Conservation (phyloP, 73 alveolate genomes). For the Effrenium voratum region DNA sequence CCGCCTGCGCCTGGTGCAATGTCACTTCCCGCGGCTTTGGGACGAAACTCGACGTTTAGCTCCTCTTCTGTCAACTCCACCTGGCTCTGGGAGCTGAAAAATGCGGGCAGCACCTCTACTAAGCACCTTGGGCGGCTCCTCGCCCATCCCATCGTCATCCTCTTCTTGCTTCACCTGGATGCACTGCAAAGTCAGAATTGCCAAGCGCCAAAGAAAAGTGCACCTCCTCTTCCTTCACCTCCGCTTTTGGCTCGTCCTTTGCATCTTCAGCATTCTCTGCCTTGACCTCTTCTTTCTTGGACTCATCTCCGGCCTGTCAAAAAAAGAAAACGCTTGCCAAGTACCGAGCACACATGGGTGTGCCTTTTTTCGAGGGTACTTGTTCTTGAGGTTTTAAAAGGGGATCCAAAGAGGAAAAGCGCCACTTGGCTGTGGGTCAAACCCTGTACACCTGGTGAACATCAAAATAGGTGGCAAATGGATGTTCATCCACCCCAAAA, state of each 20-base stretch:
- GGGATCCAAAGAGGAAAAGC: no score
- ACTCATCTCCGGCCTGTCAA: not conserved
- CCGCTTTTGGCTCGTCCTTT: not conserved
- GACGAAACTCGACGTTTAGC: not conserved
- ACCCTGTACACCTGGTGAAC: no score
- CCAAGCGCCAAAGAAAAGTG: no score
- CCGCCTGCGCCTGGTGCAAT: conserved; percentile 1
- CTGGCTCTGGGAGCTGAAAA: not conserved
- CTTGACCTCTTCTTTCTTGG: not conserved
- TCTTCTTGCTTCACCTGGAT: conserved; percentile 4
- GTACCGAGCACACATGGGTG: no score
- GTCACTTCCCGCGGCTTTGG: not conserved
- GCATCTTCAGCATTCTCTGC: not conserved
- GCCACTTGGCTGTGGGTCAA: no score
- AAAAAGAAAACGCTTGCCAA: no score
- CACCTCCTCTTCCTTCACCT: conserved; percentile 14
- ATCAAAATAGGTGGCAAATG: not conserved
- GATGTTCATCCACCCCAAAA: no score
- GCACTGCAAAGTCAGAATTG: not conserved
- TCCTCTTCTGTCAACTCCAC: conserved; percentile 14
- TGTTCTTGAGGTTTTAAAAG: no score
- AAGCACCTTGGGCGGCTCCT: conserved; percentile 8
- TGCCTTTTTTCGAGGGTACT: no score
- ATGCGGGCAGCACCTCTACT: not conserved
- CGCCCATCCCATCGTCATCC: conserved; percentile 11